Conservation (phyloP, 352 stramenopile genomes). For the Globisporangium orthogonon region DNA sequence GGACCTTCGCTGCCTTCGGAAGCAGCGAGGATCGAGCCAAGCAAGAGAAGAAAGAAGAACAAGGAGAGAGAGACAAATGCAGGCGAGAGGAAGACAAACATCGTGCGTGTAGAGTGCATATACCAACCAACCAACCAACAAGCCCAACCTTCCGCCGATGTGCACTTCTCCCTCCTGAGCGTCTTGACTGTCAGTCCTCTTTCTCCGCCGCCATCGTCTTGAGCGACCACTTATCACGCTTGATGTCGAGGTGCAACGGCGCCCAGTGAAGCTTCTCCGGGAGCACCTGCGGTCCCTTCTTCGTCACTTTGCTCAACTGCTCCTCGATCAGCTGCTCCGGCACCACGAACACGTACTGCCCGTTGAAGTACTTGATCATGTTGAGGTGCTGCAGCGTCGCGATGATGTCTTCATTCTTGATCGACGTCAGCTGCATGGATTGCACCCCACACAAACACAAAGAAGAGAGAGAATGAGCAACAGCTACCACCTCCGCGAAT, state of each 20-base stretch:
- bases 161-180: slow-evolving; percentile 5
- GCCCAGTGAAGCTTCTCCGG: slow-evolving; percentile 82
- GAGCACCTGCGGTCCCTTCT: slow-evolving; percentile 62
- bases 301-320: slow-evolving; percentile 70
- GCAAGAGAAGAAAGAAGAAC: neutral
- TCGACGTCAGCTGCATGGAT: slow-evolving; percentile 52
- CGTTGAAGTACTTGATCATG: slow-evolving; percentile 99
- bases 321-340: slow-evolving; percentile 89
- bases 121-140: neutral
- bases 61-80: neutral
- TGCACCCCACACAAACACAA: neutral
- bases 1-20: neutral
- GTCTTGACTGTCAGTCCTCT: slow-evolving; percentile 29
- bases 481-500: too few species aligned
- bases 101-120: neutral
- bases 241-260: slow-evolving; percentile 70
- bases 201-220: slow-evolving; percentile 34
- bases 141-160: neutral
- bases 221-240: slow-evolving; percentile 84
- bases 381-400: slow-evolving; percentile 96
- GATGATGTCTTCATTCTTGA: slow-evolving; percentile 99
- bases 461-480: too few species aligned
- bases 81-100: neutral
- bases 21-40: neutral
- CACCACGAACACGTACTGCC: slow-evolving; percentile 97